Conservation (phyloP, 2,329 filamentous ascomycete species). For the Colletotrichum paranaense region DNA sequence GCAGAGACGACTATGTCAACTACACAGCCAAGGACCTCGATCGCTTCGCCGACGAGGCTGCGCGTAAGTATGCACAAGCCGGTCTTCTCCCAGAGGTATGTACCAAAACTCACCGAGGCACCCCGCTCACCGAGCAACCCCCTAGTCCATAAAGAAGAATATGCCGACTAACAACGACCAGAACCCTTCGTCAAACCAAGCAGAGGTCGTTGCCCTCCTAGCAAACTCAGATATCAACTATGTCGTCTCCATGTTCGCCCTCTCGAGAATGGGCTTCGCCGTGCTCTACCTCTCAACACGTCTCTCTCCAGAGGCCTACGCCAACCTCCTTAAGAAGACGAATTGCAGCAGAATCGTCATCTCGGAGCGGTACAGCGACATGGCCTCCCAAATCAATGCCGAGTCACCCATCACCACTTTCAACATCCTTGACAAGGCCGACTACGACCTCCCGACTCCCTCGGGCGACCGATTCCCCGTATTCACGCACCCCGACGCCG, state of each 20-base stretch:
- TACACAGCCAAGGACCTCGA: constrained; percentile 41
- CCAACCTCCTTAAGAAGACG: constrained; percentile 57
- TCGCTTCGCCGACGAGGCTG: constrained; percentile 39
- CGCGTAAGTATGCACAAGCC: constrained; percentile 24
- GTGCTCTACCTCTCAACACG: constrained; percentile 65
- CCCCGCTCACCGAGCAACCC: background rate
- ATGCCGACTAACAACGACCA: background rate
- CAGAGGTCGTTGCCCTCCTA: constrained; percentile 57
- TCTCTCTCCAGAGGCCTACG: constrained; percentile 61
- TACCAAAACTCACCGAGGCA: background rate
- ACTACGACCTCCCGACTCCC: constrained; percentile 23
- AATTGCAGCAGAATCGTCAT: constrained; percentile 43
- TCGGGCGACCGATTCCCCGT: constrained; percentile 36
- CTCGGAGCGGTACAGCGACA: constrained; percentile 26
- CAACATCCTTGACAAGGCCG: constrained; percentile 34
- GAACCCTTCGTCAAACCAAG: constrained; percentile 37
- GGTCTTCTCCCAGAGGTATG: constrained; percentile 33
- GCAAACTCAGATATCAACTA: constrained; percentile 63
- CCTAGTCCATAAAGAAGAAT: background rate
- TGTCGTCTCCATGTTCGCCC: constrained; percentile 61
- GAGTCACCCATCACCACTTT: constrained; percentile 40
- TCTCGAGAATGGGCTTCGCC: constrained; percentile 64
- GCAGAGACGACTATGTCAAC: constrained; percentile 38
- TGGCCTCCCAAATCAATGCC: constrained; percentile 38
- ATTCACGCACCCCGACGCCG: constrained; percentile 35